Evolutionary conservation across 148 eudicot species (phyloP), one percentile per base, ranked within the genome.

Genomic region (Amaranthus hypochondriacus): DNA sequence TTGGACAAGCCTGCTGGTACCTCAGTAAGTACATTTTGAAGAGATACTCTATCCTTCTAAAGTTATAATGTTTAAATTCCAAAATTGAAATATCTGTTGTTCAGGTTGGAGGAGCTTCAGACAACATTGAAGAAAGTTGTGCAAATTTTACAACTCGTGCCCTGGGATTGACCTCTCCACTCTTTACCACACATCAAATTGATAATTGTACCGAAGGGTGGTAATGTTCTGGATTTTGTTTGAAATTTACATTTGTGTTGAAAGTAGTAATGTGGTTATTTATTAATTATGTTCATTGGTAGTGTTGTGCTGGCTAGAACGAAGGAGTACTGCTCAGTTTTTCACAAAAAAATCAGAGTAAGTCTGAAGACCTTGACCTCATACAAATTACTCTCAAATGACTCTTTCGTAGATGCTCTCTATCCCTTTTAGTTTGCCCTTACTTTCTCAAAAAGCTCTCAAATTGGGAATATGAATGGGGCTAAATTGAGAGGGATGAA

Each of bases 151-250:
- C 97, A 50, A 85, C 99, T 74, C 96, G 92, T 81, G 97, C 97
- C 75, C 82, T 95, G 78, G 92, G 84, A 65, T 85, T 95, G 72
- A 62, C 83, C 7, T 77, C 77, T 67, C 89, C 97, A 42, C 80
- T 95, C 70, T 76, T 53, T 81, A 95, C 99, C 49, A 95, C 99
- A 66, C 99, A 95, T 88, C 99, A 95, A 86, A 95, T 95, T 80
- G 99, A 95, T 79, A 95, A 95, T 78, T 95, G 99, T 77, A 85
- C 97, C 5, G 99, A 95, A 79, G 99, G 99, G 78, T 95, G 99
- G 99, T 95, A 89, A 62, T 62, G 66, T 61, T 48, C 42, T 77
- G 59, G 60, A 72, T 43, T 56, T 68, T 52, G 59, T 56, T 62
- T 58, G 28, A 64, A 62, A 72, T 6, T 64, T 56, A 0, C 4